A percentile compares a stretch with the other conserved stretches of the same genome.
Evolutionary conservation across 352 stramenopile genomes (phyloP).

Genomic region (Thalassiosira mediterranea): DNA sequence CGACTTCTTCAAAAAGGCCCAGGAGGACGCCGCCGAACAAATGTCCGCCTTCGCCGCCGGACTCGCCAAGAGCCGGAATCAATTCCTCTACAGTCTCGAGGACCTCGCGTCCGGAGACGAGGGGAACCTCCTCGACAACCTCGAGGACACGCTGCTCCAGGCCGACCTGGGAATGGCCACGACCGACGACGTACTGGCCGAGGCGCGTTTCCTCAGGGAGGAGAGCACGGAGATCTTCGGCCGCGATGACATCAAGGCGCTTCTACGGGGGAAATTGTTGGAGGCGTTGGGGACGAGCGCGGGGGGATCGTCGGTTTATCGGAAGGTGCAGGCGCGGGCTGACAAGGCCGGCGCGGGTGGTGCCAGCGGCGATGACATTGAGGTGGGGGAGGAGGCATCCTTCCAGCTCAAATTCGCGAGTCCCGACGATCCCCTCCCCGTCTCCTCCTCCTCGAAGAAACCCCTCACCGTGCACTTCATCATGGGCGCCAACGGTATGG

Average conservation of each 20-base stretch:
- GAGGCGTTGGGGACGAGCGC: conserved; percentile 65
- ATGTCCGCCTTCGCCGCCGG: conserved; percentile 75
- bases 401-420: conserved; percentile 64
- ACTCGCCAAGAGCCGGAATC: conserved; percentile 81
- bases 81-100: conserved; percentile 82
- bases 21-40: conserved; percentile 69
- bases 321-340: conserved; percentile 8
- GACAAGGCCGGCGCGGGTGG: conserved; percentile 3
- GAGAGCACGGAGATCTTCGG: conserved; percentile 66
- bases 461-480: conserved; percentile 84
- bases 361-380: conserved; percentile 7
- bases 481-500: conserved; percentile 87
- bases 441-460: conserved; percentile 11
- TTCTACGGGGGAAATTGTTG: conserved; percentile 84
- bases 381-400: conserved; percentile 8
- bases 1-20: conserved; percentile 83
- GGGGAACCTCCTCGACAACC: conserved; percentile 78
- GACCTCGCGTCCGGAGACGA: conserved; percentile 59
- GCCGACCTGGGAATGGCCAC: conserved; percentile 84
- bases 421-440: conserved; percentile 28
- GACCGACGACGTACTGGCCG: conserved; percentile 83
- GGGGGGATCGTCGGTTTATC: conserved; percentile 6
- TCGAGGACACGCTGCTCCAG: conserved; percentile 85
- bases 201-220: conserved; percentile 77
- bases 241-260: conserved; percentile 81